Evolutionary conservation across 768 basidiomycete species (phyloP), one percentile per base, ranked within the genome.

Genomic region (Neoboletus magnificus): DNA sequence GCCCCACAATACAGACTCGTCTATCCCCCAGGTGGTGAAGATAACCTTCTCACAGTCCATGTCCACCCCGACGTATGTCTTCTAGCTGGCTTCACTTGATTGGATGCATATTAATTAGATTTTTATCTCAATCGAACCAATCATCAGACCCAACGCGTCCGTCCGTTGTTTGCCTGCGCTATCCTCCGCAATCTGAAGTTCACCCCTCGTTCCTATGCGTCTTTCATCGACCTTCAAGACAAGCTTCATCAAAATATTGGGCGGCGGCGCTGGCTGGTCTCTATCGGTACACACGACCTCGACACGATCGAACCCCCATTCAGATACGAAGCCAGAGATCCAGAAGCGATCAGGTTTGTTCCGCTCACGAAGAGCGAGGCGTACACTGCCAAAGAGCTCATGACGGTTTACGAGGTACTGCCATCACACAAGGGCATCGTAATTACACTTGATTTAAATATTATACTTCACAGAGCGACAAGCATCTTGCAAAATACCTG

Each of bases 191-290:
- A 95, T 65, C 74, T 98, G 66, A 85, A 84, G 62, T 95, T 99
- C 76, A 92, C 91, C 29, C 84, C 84, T 41, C 79, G 82, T 49
- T 93, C 91, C 37, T 98, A 98, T 69, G 90, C 89, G 25, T 94
- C 92, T 58, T 98, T 99, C 82, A 96, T 99, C 63, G 97, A 98
- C 68, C 77, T 99, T n/a, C 97, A 99, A 75, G 97, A 99, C 69
- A 99, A 98, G 73, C 79, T 99, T 48, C 97, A 99, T 69, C 90
- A 95, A 67, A 99, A 99, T 72, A 82, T 99, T 33, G 94, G 92
- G 66, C 80, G 97, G 54, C 79, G 89, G 60, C 79, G 97, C 54
- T 91, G 89, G 66, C 82, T 99, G 42, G 97, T 96, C 45, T 84
- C 97, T 20, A 97, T 99, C 61, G 97, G 97, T 54, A 99, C 97